phyloP scores from a whole-genome alignment of 2,329 filamentous ascomycete species.

The Neoscytalidium dimidiatum region DNA sequence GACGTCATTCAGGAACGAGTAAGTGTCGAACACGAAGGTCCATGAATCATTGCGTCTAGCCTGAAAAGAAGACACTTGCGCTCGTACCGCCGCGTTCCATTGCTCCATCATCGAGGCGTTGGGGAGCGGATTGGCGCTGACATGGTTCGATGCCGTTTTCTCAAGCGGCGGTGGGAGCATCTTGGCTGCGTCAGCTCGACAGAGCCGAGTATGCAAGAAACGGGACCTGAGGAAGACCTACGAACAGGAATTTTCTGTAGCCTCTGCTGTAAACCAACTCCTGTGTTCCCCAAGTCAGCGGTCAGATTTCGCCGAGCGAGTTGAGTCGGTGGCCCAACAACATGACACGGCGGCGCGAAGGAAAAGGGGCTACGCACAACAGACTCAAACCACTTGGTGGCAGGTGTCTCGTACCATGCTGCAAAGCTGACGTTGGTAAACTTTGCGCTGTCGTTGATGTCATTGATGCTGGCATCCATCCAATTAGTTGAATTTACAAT shows the following conservation, averaged over 20 bases:
- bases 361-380: background rate
- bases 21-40: constrained; percentile 49
- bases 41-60: constrained; percentile 33
- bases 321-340: background rate
- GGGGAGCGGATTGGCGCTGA: constrained; percentile 38
- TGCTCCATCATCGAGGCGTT: constrained; percentile 49
- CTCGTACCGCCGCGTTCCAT: constrained; percentile 46
- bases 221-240: background rate
- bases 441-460: constrained; percentile 54
- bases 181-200: background rate
- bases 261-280: constrained; percentile 45
- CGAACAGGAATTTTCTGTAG: constrained; percentile 50
- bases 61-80: constrained; percentile 39
- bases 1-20: constrained; percentile 44
- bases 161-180: constrained; percentile 56
- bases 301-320: background rate
- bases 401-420: constrained; percentile 47
- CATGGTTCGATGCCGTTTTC: constrained; percentile 43
- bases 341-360: background rate
- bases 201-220: background rate
- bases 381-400: constrained; percentile 41
- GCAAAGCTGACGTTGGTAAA: constrained; percentile 46
- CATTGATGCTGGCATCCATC: constrained; percentile 45
- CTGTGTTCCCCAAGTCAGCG: constrained; percentile 24
- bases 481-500: constrained; percentile 17